These are phyloP conservation scores for Podaxis pistillaris DNA, from an alignment of 768 basidiomycete genomes.

Conservation along the genomic window DNA sequence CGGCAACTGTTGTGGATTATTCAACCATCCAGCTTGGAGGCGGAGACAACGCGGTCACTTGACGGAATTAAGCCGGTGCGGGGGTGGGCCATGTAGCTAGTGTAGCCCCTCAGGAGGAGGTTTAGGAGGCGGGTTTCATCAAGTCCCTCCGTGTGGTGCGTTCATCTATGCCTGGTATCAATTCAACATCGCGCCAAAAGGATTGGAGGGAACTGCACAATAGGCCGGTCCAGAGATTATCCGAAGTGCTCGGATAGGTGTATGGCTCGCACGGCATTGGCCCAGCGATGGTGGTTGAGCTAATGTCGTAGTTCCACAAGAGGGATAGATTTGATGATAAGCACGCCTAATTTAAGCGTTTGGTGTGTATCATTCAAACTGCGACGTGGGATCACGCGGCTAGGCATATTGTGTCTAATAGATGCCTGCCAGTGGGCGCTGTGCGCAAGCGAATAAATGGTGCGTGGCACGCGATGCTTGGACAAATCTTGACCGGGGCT, in stretches of 20 bases:
- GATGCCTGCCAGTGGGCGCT: neutral
- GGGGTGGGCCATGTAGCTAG: neutral
- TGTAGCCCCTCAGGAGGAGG: too few species aligned
- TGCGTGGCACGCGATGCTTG: too few species aligned
- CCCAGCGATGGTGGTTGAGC: neutral
- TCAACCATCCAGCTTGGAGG: slow-evolving; percentile 2
- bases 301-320: neutral
- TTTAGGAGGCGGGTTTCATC: too few species aligned
- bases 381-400: too few species aligned
- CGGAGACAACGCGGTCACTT: slow-evolving; percentile 25
- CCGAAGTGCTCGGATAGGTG: neutral
- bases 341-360: neutral
- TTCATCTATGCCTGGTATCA: neutral
- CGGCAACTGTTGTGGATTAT: neutral
- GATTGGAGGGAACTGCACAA: too few species aligned
- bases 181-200: neutral
- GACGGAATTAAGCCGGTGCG: slow-evolving; percentile 26
- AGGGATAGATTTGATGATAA: neutral
- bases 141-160: too few species aligned
- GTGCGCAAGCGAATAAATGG: too few species aligned
- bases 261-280: neutral
- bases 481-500: too few species aligned
- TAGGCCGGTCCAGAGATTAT: neutral
- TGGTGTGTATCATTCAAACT: neutral
- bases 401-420: neutral